Evolutionary conservation across 495 filamentous ascomycete species (phyloP), one percentile per base, ranked within the genome.

Genomic region (Emericellopsis terricola): DNA sequence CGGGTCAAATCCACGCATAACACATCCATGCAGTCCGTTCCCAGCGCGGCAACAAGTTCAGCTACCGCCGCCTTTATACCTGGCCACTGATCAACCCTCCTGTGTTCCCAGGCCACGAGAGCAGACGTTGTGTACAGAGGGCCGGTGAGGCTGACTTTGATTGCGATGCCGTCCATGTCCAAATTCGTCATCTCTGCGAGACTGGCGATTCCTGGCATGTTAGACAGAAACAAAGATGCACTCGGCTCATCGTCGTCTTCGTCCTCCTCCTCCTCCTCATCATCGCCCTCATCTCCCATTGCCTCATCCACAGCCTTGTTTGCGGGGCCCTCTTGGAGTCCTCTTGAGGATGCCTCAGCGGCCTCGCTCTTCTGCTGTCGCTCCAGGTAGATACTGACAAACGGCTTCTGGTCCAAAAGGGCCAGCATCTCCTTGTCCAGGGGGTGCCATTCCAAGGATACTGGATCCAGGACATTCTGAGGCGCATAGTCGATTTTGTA

Each of bases 401-500:
- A 93, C 30, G 69, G 64, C 17, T 67, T 60, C 30, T 51, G 49
- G 40, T 80, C 72, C 34, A 94, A 68, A 29, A 73, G 67, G 15
- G 56, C 46, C 31, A 76, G 48, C 13, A 82, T 43, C 26, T 80
- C 66, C 16, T 72, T 66, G 44, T 84, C 71, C 2, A 97, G 59
- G 1, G 62, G 60, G 43, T 82, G 66, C 86, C 86, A 97, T 16
- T 62, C 53, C 41, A 79, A 55, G 0, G 65, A 73, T 44, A 85
- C 72, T 1, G 80, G 82, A 47, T 94, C 78, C 18, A 96, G 65
- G 13, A 97, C 63, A 41, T 83, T 76, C 46, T 86, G 78, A 1
- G 89, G 87, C 9, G 61, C 57, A 54, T 82, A 97, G 28, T 81
- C 70, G 38, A 71, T 84, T 57, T 97, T 97, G 62, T 97, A 97